Percentiles rank a stretch among this genome's conserved stretches.
These are phyloP conservation scores for Phytophthora constricta DNA, from an alignment of 352 stramenopile genomes.

Conservation along the genomic window DNA sequence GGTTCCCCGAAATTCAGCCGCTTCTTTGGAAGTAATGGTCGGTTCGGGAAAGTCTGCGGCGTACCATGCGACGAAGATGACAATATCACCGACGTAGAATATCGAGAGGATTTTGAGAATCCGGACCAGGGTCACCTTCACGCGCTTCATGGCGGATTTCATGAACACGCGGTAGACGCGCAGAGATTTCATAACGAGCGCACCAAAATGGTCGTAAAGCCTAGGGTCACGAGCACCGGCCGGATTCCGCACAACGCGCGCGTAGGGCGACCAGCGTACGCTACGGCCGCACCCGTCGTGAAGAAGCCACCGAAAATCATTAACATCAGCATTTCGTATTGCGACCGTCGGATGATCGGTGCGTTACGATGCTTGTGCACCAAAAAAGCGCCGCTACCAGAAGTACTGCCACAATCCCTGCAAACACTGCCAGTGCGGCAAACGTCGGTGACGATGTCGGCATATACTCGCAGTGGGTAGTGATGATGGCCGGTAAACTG, in stretches of 20 bases:
- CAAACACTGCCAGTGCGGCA: conserved; percentile 11
- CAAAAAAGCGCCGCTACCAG: conserved; percentile 26
- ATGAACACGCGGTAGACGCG: conserved; percentile 53
- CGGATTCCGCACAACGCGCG: conserved; percentile 29
- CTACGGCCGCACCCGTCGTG: conserved; percentile 31
- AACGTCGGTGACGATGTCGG: conserved; percentile 34
- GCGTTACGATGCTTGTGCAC: conserved; percentile 41
- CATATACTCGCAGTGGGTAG: conserved; percentile 41
- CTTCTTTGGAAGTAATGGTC: conserved; percentile 22
- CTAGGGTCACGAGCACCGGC: conserved; percentile 26
- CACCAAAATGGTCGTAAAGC: conserved; percentile 50
- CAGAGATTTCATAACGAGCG: conserved; percentile 44
- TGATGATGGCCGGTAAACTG: conserved; percentile 10
- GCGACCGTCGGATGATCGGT: conserved; percentile 52
- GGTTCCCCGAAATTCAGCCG: conserved; percentile 30
- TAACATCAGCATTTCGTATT: conserved; percentile 50
- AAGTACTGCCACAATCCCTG: conserved; percentile 22
- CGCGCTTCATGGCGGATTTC: conserved; percentile 33
- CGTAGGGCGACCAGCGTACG: conserved; percentile 47
- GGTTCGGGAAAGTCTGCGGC: conserved; percentile 39
- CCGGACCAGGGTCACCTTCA: conserved; percentile 5
- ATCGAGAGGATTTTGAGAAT: conserved; percentile 12
- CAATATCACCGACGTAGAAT: neutral
- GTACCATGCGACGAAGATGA: conserved; percentile 40
- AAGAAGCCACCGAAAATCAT: conserved; percentile 51